A percentile compares a stretch with the other conserved stretches of the same genome.
These are phyloP conservation scores for Biscogniauxia sp. DNA, from an alignment of 2,329 filamentous ascomycete genomes.

Conservation along the genomic window DNA sequence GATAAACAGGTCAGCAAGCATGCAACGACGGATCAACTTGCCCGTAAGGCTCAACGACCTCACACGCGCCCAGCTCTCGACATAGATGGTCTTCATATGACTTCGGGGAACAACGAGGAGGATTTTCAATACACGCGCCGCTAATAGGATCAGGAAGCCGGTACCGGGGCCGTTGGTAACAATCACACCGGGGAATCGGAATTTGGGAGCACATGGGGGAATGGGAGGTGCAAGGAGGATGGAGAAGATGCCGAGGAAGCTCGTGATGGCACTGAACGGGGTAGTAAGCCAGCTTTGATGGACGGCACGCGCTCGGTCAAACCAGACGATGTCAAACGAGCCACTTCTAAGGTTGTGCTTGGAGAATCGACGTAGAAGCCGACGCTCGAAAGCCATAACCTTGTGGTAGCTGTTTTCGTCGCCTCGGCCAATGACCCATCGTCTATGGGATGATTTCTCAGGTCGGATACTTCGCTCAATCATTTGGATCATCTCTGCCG, in stretches of 20 bases:
- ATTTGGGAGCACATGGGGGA: slow-evolving; percentile 31
- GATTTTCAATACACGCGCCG: slow-evolving; percentile 48
- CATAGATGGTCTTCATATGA: slow-evolving; percentile 73
- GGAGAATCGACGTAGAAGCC: slow-evolving; percentile 30
- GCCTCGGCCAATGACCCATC: slow-evolving; percentile 76
- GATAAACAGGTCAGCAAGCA: slow-evolving; percentile 19
- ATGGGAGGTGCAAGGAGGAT: slow-evolving; percentile 43
- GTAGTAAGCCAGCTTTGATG: slow-evolving; percentile 78
- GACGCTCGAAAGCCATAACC: slow-evolving; percentile 55
- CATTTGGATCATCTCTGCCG: slow-evolving; percentile 89
- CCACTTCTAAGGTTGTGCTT: slow-evolving; percentile 32
- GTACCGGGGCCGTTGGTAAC: slow-evolving; percentile 88
- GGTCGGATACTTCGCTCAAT: slow-evolving; percentile 59
- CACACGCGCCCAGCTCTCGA: slow-evolving; percentile 91
- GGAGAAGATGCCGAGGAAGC: slow-evolving; percentile 60
- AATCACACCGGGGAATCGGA: slow-evolving; percentile 67
- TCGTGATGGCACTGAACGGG: slow-evolving; percentile 64
- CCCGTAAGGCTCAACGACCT: slow-evolving; percentile 81
- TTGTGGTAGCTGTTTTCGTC: slow-evolving; percentile 69
- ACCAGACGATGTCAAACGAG: slow-evolving; percentile 61
- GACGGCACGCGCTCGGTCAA: slow-evolving; percentile 75
- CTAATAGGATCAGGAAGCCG: slow-evolving; percentile 68
- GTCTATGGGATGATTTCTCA: slow-evolving; percentile 61
- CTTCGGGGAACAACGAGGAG: slow-evolving; percentile 43
- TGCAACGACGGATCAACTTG: slow-evolving; percentile 54